phyloP scores from a whole-genome alignment of 306 rosid genomes.

The Inga oerstediana region DNA sequence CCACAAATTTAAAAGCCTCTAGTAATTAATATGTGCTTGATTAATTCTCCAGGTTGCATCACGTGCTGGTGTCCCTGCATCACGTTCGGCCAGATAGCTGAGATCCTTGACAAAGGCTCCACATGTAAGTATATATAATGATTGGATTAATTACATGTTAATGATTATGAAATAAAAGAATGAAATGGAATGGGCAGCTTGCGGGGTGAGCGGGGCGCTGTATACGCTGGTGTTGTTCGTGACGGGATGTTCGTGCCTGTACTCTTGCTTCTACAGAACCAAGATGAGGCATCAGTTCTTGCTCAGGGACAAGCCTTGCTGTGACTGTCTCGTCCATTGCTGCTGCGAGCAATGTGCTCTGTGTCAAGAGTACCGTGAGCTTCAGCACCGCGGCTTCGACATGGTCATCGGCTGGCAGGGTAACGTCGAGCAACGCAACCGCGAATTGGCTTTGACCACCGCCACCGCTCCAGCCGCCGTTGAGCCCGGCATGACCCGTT shows the following conservation, averaged over 20 bases:
- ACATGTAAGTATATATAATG: constrained; percentile 45
- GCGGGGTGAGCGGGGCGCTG: constrained; percentile 60
- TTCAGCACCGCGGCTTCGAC: constrained; percentile 7
- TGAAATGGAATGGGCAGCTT: constrained; percentile 42
- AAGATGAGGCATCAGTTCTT: constrained; percentile 58
- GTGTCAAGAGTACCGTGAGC: too few species aligned
- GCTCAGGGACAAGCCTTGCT: constrained; percentile 45
- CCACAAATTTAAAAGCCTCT: too few species aligned
- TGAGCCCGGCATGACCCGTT: constrained; percentile 42
- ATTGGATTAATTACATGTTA: too few species aligned
- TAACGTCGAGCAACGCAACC: constrained; percentile 50
- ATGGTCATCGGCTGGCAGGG: constrained; percentile 48
- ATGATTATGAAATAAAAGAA: neutral
- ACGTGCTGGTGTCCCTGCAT: constrained; percentile 77
- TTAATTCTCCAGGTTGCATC: constrained; percentile 51
- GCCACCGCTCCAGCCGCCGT: constrained; percentile 17
- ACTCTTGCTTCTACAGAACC: constrained; percentile 65
- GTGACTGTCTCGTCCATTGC: constrained; percentile 56
- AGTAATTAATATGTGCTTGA: too few species aligned
- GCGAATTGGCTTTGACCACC: constrained; percentile 31
- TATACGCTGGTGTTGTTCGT: constrained; percentile 50
- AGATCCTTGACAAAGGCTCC: constrained; percentile 73
- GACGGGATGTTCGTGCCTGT: constrained; percentile 48
- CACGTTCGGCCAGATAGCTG: constrained; percentile 71
- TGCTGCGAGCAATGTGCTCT: constrained; percentile 54